These are phyloP conservation scores for Perkinsus olseni DNA, from an alignment of 169 alveolate species.

Conservation along the genomic window DNA sequence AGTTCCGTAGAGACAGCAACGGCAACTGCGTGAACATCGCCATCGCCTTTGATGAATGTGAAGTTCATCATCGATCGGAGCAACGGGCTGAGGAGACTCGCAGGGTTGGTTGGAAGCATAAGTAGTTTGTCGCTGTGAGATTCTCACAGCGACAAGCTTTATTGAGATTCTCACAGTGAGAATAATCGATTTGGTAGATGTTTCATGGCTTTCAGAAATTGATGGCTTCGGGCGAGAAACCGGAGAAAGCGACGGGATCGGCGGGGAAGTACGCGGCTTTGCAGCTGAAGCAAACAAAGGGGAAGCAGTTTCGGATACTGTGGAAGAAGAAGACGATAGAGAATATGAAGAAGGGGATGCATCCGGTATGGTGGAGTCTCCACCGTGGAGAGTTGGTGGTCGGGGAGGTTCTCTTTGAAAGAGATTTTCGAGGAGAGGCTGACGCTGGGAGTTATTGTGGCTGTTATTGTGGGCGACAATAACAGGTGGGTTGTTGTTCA, in stretches of 20 bases:
- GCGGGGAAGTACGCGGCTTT: neutral
- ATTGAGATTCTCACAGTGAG: neutral
- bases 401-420: neutral
- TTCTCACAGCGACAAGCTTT: neutral
- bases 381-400: too few species aligned
- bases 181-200: too few species aligned
- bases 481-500: too few species aligned
- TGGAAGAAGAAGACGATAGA: neutral
- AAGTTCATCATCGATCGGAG: neutral
- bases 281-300: neutral
- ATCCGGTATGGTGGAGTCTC: neutral
- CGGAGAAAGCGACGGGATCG: neutral
- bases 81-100: neutral
- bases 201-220: neutral
- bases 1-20: neutral
- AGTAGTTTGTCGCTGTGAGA: neutral
- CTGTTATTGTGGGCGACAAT: too few species aligned
- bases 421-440: neutral
- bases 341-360: neutral
- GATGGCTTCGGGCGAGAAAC: neutral
- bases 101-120: too few species aligned
- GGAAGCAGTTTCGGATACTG: neutral
- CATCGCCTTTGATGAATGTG: neutral
- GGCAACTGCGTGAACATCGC: neutral
- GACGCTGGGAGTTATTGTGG: neutral